A percentile compares a stretch with the other conserved stretches of the same genome.
phyloP scores from a whole-genome alignment of 192 early-diverging fungal genomes.

The Linderina pennispora region DNA sequence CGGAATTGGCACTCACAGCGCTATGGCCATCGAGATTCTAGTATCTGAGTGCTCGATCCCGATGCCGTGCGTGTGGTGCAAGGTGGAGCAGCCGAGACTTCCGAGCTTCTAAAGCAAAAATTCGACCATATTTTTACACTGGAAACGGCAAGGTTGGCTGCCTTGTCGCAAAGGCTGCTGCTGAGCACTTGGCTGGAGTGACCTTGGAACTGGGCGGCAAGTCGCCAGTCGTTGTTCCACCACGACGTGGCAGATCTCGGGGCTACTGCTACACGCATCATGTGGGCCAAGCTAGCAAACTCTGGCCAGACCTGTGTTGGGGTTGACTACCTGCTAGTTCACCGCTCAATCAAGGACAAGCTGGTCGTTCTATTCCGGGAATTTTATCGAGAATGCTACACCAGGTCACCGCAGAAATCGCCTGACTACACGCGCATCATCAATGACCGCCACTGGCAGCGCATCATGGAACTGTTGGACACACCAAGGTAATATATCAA shows the following conservation, averaged over 20 bases:
- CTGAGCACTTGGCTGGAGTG: conserved; percentile 77
- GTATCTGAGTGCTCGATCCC: conserved; percentile 72
- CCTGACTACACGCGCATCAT: conserved; percentile 66
- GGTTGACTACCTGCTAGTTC: conserved; percentile 78
- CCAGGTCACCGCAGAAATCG: conserved; percentile 43
- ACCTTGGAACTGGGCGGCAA: conserved; percentile 96
- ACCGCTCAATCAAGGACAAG: conserved; percentile 48
- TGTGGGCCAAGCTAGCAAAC: conserved; percentile 82
- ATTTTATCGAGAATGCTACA: conserved; percentile 40
- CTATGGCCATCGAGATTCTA: conserved; percentile 53
- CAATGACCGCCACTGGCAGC: conserved; percentile 61
- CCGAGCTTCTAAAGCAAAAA: conserved; percentile 59
- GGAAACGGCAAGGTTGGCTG: conserved; percentile 76
- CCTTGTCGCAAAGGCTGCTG: conserved; percentile 77
- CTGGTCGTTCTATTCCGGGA: conserved; percentile 55
- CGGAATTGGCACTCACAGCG: conserved; percentile 69
- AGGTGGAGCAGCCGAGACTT: conserved; percentile 70
- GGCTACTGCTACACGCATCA: conserved; percentile 62
- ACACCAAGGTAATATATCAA: conserved; percentile 45
- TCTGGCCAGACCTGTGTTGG: conserved; percentile 87
- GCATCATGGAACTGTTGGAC: conserved; percentile 53
- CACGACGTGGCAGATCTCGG: conserved; percentile 57
- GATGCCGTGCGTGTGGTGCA: conserved; percentile 60
- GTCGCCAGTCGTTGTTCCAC: conserved; percentile 61
- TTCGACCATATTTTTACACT: conserved; percentile 96